phyloP scores from a whole-genome alignment of 106 monocot species.

The Gastrodia elata region DNA sequence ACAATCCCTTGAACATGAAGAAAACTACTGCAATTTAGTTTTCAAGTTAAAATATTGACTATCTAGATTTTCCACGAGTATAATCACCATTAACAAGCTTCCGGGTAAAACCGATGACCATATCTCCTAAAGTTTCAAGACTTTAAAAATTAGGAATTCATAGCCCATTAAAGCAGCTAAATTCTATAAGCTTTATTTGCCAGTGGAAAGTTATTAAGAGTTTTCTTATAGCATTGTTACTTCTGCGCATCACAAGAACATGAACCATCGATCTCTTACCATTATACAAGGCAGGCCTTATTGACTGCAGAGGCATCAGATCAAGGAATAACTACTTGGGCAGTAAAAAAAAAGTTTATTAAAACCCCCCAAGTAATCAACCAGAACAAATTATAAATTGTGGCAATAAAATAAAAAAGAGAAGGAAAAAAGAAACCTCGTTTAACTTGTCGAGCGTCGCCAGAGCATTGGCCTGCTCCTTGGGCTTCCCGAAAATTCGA shows the following conservation, averaged over 20 bases:
- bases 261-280: not conserved
- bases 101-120: not conserved
- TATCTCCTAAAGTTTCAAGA: not conserved
- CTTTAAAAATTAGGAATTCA: not conserved
- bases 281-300: not conserved
- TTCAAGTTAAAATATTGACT: not conserved
- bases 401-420: not conserved
- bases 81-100: not conserved
- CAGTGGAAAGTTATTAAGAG: not conserved
- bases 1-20: no score
- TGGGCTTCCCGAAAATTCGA: slow-evolving; percentile 71
- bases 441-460: slow-evolving; percentile 78
- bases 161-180: not conserved
- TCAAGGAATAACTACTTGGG: not conserved
- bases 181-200: not conserved
- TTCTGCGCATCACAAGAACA: not conserved
- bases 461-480: slow-evolving; percentile 72
- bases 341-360: not conserved
- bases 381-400: slow-evolving; percentile 2
- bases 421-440: slow-evolving; percentile 37
- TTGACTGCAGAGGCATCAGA: not conserved
- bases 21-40: no score
- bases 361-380: not conserved
- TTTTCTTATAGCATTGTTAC: not conserved
- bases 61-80: not conserved